A percentile compares a stretch with the other conserved stretches of the same genome.
These are phyloP conservation scores for Biscogniauxia marginata DNA, from an alignment of 2,329 filamentous ascomycete genomes.

Conservation along the genomic window DNA sequence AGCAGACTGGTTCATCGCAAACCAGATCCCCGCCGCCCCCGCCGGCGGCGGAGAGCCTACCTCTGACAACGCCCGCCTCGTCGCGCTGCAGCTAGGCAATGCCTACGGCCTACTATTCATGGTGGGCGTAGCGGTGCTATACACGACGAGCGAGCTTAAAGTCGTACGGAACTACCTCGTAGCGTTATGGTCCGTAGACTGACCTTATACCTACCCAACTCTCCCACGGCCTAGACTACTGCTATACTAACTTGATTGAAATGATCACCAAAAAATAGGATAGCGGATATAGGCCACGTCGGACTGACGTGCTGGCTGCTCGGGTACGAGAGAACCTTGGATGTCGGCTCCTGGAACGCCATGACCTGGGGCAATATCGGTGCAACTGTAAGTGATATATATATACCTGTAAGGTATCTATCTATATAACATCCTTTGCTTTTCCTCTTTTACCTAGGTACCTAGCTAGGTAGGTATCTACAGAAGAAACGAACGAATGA, in stretches of 20 bases:
- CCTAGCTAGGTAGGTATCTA: too few species aligned
- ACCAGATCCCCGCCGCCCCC: conserved; percentile 49
- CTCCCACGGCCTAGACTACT: too few species aligned
- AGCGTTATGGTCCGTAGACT: conserved; percentile 50
- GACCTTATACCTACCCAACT: background rate
- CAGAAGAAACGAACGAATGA: too few species aligned
- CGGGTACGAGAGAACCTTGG: conserved; percentile 52
- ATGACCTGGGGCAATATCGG: conserved; percentile 74
- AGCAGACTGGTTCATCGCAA: conserved; percentile 61
- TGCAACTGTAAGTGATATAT: conserved; percentile 52
- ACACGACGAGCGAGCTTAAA: conserved; percentile 61
- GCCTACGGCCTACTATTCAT: conserved; percentile 65
- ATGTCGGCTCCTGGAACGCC: conserved; percentile 62
- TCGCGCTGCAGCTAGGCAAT: conserved; percentile 69
- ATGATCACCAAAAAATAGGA: conserved; percentile 22
- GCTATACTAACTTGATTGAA: too few species aligned
- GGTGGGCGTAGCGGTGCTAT: conserved; percentile 62
- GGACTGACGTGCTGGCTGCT: conserved; percentile 59
- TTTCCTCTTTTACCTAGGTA: background rate
- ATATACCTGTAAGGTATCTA: too few species aligned
- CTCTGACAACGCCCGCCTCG: conserved; percentile 49
- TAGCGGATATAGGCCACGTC: conserved; percentile 68
- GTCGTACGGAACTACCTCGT: conserved; percentile 67
- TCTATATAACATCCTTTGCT: background rate
- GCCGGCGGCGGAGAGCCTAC: conserved; percentile 18